Evolutionary conservation across 371 early-diverging fungal genomes (phyloP).

Genomic region (Mortierella sp.): DNA sequence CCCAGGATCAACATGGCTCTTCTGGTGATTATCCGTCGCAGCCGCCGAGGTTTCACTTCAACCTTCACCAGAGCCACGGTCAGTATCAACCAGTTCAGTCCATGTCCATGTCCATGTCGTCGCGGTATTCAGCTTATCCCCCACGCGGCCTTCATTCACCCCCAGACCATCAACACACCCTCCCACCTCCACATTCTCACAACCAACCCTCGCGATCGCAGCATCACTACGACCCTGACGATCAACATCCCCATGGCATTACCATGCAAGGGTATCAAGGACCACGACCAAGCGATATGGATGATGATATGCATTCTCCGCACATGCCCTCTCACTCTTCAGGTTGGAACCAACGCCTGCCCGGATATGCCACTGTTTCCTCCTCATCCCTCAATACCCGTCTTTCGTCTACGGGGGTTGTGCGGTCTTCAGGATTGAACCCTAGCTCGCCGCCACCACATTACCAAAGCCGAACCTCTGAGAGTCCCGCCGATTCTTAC

Average conservation of each 20-base stretch:
- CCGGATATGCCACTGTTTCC: slow-evolving; percentile 48
- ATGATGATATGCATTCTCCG: slow-evolving; percentile 25
- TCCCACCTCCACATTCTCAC: slow-evolving; percentile 17
- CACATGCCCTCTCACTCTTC: slow-evolving; percentile 33
- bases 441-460: slow-evolving; percentile 25
- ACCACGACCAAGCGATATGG: slow-evolving; percentile 23
- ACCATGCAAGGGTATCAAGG: slow-evolving; percentile 51
- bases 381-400: slow-evolving; percentile 37
- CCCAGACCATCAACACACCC: slow-evolving; percentile 11
- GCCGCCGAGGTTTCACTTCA: slow-evolving; percentile 13
- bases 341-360: slow-evolving; percentile 50
- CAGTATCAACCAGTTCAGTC: slow-evolving; percentile 37
- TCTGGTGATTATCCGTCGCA: slow-evolving; percentile 2
- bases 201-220: slow-evolving; percentile 5
- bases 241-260: slow-evolving; percentile 25
- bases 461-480: slow-evolving; percentile 21
- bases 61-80: slow-evolving; percentile 33
- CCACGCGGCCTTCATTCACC: not conserved
- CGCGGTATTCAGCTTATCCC: slow-evolving; percentile 23
- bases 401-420: slow-evolving; percentile 44
- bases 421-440: slow-evolving; percentile 25
- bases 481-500: slow-evolving; percentile 21
- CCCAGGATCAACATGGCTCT: slow-evolving; percentile 9
- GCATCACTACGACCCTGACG: slow-evolving; percentile 14
- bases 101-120: slow-evolving; percentile 39